These are phyloP conservation scores for Globisporangium parvum DNA, from an alignment of 352 stramenopile species.

Conservation along the genomic window DNA sequence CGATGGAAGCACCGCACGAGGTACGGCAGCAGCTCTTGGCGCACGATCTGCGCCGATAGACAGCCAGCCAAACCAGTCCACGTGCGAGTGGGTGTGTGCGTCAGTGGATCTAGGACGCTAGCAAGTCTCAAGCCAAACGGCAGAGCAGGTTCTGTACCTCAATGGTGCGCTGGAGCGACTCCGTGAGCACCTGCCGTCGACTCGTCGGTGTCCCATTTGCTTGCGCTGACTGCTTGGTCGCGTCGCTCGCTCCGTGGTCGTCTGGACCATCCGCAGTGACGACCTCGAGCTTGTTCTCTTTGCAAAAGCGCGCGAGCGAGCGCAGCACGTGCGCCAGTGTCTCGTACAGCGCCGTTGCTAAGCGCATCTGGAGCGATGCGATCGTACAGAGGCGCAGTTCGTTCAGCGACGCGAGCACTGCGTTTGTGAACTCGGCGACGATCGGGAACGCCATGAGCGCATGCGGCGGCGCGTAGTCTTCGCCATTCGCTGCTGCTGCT, in stretches of 20 bases:
- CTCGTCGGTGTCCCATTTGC: slow-evolving; percentile 4
- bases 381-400: slow-evolving; percentile 78
- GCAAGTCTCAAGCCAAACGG: too few species aligned
- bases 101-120: not conserved
- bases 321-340: slow-evolving; percentile 42
- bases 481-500: slow-evolving; percentile 7
- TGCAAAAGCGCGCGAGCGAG: slow-evolving; percentile 46
- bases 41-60: slow-evolving; percentile 29
- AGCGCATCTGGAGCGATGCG: slow-evolving; percentile 45
- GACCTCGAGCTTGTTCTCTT: slow-evolving; percentile 44
- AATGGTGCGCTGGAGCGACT: slow-evolving; percentile 48
- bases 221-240: not conserved
- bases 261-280: not conserved
- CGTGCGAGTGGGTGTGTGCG: not conserved
- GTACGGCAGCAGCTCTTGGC: slow-evolving; percentile 53
- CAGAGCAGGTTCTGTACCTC: too few species aligned
- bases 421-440: slow-evolving; percentile 81
- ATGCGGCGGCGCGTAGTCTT: slow-evolving; percentile 61
- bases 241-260: not conserved
- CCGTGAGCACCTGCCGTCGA: slow-evolving; percentile 21
- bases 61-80: not conserved
- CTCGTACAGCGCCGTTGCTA: slow-evolving; percentile 52
- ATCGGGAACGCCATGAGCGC: slow-evolving; percentile 86
- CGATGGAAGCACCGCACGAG: slow-evolving; percentile 69
- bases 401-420: slow-evolving; percentile 73